Evolutionary conservation across 2,329 filamentous ascomycete species (phyloP), one percentile per base, ranked within the genome.

Genomic region (Claviceps sp.): DNA sequence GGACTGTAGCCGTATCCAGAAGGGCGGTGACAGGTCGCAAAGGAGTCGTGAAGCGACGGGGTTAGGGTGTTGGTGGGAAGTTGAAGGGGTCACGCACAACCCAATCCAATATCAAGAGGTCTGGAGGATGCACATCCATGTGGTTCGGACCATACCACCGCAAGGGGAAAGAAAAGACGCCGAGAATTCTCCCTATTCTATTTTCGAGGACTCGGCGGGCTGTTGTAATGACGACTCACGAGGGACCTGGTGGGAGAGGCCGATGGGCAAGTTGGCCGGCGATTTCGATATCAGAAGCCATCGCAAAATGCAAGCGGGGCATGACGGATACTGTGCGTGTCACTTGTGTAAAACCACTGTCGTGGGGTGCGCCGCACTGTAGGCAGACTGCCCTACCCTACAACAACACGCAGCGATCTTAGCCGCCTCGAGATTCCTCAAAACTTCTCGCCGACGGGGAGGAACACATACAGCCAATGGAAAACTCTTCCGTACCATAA

Each of bases 61-160:
- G 4, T 22, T 22, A 18, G 40, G 18, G 26, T 13, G 11, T 16
- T 38, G 48, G 8, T 14, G n/a, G n/a, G 24, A 22, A n/a, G 41
- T 43, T 49, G 26, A 34, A n/a, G 36, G 30, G 30, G 18, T 44
- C n/a, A n/a, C 26, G 48, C 13, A 42, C 42, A 37, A 50, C 38
- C 8, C 42, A 43, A 42, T 34, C 9, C 30, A 24, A 30, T 38
- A 37, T 37, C 45, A 22, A 47, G 20, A 46, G 37, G 47, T 42
- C 42, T 6, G 49, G 14, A 11, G 42, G 49, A 50, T 45, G 34
- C 34, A 7, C 20, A 50, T 46, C 49, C 42, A 50, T 45, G 49
- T 46, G 8, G 18, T 38, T 34, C 9, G 30, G 9, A 42, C 3
- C 48, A 22, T 36, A 16, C 42, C 34, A 40, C 20, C 34, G 16